These are phyloP conservation scores for Zoysia matrella DNA, from an alignment of 202 grass and related monocot genomes.

Conservation along the genomic window DNA sequence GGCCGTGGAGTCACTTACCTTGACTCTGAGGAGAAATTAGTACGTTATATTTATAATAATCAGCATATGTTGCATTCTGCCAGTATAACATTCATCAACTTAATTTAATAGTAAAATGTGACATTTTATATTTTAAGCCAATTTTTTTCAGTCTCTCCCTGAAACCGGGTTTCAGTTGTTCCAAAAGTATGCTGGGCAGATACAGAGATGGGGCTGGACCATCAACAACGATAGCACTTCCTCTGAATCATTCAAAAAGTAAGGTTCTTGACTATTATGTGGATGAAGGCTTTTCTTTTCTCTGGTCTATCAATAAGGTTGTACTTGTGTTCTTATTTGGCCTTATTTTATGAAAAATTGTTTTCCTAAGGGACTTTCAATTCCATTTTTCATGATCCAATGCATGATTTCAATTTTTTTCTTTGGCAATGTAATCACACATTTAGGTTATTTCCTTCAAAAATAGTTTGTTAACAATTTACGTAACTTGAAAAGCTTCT, in stretches of 20 bases:
- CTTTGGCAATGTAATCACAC: neutral
- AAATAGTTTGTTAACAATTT: neutral
- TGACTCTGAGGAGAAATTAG: constrained; percentile 81
- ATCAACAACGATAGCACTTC: constrained; percentile 55
- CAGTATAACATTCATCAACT: neutral
- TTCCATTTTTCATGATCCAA: constrained; percentile 9
- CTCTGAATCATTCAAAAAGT: constrained; percentile 80
- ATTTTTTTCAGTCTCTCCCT: constrained; percentile 70
- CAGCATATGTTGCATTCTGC: constrained; percentile 39
- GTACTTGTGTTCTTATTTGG: neutral
- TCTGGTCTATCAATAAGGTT: neutral
- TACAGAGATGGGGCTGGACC: constrained; percentile 93
- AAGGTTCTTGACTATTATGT: constrained; percentile 45
- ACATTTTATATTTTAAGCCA: constrained; percentile 23
- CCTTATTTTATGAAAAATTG: neutral
- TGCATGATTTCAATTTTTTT: neutral
- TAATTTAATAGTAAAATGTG: constrained; percentile 18
- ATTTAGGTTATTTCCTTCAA: neutral
- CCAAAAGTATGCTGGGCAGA: constrained; percentile 82
- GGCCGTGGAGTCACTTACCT: constrained; percentile 68
- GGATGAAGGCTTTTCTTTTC: neutral
- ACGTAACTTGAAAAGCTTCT: neutral
- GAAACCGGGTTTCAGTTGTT: constrained; percentile 90
- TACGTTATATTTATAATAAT: constrained; percentile 43
- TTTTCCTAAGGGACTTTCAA: neutral